Evolutionary conservation across 768 basidiomycete genomes (phyloP).

Genomic region (Trametes punicea): DNA sequence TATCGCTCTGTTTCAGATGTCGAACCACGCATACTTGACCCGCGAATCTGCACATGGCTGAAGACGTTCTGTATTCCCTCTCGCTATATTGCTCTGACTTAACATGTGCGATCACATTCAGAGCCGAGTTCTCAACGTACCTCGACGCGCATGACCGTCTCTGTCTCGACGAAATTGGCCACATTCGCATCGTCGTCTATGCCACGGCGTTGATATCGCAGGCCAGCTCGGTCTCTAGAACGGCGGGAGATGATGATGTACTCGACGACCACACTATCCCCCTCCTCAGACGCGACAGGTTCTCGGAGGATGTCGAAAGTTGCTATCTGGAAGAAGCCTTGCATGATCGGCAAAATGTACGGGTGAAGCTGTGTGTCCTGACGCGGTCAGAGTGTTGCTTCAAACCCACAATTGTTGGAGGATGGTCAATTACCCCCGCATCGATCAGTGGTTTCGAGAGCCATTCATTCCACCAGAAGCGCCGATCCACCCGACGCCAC

Average conservation of each 20-base stretch:
- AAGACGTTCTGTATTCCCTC: conserved; percentile 76
- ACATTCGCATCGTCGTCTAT: conserved; percentile 92
- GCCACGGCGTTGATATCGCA: conserved; percentile 92
- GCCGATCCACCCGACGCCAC: conserved; percentile 86
- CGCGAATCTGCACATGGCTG: conserved; percentile 86
- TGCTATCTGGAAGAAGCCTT: conserved; percentile 84
- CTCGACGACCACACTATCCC: conserved; percentile 48
- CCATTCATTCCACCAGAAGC: conserved; percentile 97
- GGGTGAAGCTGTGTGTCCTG: conserved; percentile 58
- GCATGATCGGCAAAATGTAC: conserved; percentile 88
- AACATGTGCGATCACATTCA: too few species aligned
- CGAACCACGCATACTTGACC: conserved; percentile 63
- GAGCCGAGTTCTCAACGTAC: conserved; percentile 37
- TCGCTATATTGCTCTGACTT: conserved; percentile 43
- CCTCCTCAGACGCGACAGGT: conserved; percentile 37
- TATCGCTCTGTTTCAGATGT: not conserved
- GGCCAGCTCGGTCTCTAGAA: conserved; percentile 84
- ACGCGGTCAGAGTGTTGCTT: not conserved
- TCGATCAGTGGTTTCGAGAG: conserved; percentile 83
- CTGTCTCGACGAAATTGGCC: conserved; percentile 95
- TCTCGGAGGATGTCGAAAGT: conserved; percentile 60
- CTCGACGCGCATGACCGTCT: conserved; percentile 81
- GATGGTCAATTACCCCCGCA: conserved; percentile 59
- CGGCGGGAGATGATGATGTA: conserved; percentile 84
- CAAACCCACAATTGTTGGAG: not conserved